Base-by-base conservation (phyloP, 106 monocot genomes). In the Allium fistulosum region DNA sequence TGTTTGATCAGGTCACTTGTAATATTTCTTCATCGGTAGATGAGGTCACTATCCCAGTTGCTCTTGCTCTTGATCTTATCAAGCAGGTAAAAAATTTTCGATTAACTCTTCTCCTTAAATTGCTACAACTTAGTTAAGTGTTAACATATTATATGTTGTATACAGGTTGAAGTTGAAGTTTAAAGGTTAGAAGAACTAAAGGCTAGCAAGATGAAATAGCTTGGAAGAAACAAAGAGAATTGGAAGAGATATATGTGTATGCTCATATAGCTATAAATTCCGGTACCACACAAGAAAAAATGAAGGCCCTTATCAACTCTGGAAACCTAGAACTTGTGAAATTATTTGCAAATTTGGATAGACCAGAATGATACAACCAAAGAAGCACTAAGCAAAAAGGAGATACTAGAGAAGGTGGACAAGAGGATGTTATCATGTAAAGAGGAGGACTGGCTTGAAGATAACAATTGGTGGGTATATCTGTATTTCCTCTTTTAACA, bases 371-470 rank as follows among this genome's bases (percentile, higher is more conserved):
- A 70, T 17, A 87, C 80, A 76, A 92, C 97, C 67, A 97, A 88
- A 73, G 89, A 97, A 72, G 89, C 86, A 15, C 46, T 97, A 26
- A 87, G 97, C 71, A 85, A 92, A 74, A 97, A 92, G 71, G 97
- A 97, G 11, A 97, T 97, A 76, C 66, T 97, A 67, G 97, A 97
- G 48, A 97, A 97, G 68, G 97, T 92, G 69, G 97, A 97, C 27
- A 81, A 77, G 71, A 92, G 97, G 97, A 97, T 97, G 97, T 97
- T 88, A 14, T 82, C 92, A 53, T 97, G 97, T 74, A 91, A 97
- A 81, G 97, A 97, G 78, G 97, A 97, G 63, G 92, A 92, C 80
- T 97, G 97, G 97, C 89, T 97, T 72, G 97, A 97, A 76, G 97
- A 97, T 68, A 92, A 96, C 65, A 97, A 84, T 70, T 70, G 88